Evolutionary conservation across 1,284 basidiomycete genomes (phyloP), one percentile per base, ranked within the genome.

Genomic region (Trichosporon sp.): DNA sequence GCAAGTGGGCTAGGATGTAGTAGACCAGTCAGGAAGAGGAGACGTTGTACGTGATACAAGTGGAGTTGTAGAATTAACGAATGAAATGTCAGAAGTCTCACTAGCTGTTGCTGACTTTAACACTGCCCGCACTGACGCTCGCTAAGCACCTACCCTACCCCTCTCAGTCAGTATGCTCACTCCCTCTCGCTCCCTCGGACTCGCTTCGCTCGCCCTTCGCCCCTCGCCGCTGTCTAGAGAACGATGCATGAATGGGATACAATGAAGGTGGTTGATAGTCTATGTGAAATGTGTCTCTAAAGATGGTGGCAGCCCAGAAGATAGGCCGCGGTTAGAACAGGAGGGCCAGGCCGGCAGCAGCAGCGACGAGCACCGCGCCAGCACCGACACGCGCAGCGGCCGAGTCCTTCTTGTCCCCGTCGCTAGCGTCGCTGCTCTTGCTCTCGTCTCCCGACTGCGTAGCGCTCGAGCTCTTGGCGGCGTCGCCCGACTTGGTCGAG

Each of bases 201-300:
- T 8, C 16, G 43, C 26, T 38, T 21, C 63, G 35, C 35, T 11
- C 35, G 19, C 63, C 63, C 16, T 5, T 51, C 26, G 26, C 26
- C 48, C 12, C 48, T 4, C 19, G 51, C 19, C 26, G 26, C 19
- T 21, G 3, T 26, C 19, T 54, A 54, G 19, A 54, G 8, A 26
- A 54, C 51, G 51, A 54, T 54, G 51, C 51, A 54, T 54, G 51
- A 14, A 46, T 46, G 46, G 16, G 46, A 37, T 54, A 54, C 51
- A 54, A 54, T 54, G 51, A 21, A 26, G 35, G 35, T 26, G 35
- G 21, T 26, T 8, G 51, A 26, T 54, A 26, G 51, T 54, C 51
- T 54, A 54, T 48, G 46, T 35, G 12, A 61, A 61, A 35, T 14
- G 31, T 10, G 32, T n/a, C 6, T 32, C 2, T 63, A 37, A 37